A percentile compares a stretch with the other conserved stretches of the same genome.
These are phyloP conservation scores for Aspergillus aculeatus DNA, from an alignment of 2,329 filamentous ascomycete genomes.

Conservation along the genomic window DNA sequence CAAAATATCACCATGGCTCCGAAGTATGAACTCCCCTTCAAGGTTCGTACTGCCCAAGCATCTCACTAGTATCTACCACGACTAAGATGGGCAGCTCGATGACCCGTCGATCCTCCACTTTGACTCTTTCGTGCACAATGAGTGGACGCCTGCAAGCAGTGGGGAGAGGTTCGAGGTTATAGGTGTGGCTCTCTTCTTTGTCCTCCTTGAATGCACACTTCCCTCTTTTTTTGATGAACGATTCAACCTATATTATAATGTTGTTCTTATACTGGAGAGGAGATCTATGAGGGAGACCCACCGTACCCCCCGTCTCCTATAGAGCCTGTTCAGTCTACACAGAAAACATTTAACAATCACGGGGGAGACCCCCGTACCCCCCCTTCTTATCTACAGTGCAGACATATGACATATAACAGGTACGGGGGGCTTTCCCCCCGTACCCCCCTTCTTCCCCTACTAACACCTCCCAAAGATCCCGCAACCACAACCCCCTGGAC, in stretches of 20 bases:
- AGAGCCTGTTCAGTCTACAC: no score
- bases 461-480: conserved; percentile 41
- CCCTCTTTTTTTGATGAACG: not conserved
- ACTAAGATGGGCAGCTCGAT: conserved; percentile 36
- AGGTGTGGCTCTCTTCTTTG: conserved; percentile 25
- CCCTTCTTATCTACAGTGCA: not conserved
- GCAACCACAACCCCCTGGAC: conserved; percentile 53
- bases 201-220: no score
- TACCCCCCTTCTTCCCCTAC: not conserved
- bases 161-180: conserved; percentile 53
- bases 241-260: not conserved
- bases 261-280: no score
- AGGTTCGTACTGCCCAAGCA: conserved; percentile 25
- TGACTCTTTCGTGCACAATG: conserved; percentile 52
- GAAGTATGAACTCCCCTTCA: conserved; percentile 39
- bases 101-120: conserved; percentile 51
- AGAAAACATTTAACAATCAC: no score
- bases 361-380: no score
- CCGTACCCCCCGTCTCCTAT: not conserved
- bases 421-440: not conserved
- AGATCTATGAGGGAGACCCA: no score
- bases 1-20: conserved; percentile 24
- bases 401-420: not conserved
- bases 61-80: not conserved
- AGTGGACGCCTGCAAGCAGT: conserved; percentile 48